Evolutionary conservation across 2,329 filamentous ascomycete genomes (phyloP).

Genomic region (Hypoxylon sp.): DNA sequence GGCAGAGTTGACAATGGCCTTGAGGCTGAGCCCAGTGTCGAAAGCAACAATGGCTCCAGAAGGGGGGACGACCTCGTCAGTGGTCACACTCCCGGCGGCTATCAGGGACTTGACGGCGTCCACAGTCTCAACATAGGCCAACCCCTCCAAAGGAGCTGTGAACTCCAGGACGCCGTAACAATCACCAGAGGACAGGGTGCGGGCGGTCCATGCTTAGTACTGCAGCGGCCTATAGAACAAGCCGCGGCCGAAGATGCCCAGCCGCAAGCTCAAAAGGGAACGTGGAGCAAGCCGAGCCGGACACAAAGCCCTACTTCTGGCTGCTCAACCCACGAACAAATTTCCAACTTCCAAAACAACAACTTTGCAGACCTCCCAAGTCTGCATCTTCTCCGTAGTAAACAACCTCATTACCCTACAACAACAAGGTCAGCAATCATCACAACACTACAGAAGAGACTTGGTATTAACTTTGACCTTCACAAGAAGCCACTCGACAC

Average conservation of each 20-base stretch:
- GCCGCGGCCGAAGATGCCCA: constrained; percentile 1
- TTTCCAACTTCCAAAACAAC: background rate
- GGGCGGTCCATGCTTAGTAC: background rate
- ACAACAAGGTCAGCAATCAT: constrained; percentile 4
- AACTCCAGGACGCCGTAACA: background rate
- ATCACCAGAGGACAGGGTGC: background rate
- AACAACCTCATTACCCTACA: background rate
- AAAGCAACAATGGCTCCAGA: background rate
- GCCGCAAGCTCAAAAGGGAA: constrained; percentile 4
- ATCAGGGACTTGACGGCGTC: background rate
- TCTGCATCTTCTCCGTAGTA: background rate
- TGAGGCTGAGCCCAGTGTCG: background rate
- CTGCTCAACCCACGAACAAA: background rate
- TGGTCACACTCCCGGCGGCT: background rate
- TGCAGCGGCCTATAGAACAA: background rate
- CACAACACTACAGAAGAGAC: constrained; percentile 3
- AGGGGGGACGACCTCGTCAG: background rate
- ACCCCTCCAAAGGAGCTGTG: background rate
- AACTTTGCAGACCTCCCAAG: background rate
- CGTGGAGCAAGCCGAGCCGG: background rate
- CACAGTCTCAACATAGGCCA: background rate
- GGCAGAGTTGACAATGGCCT: background rate
- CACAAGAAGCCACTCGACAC: background rate
- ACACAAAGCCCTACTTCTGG: constrained; percentile 5
- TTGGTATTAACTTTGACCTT: constrained; percentile 14